Conservation (phyloP, 768 basidiomycete genomes). For the Peribolospora kevripleyi region DNA sequence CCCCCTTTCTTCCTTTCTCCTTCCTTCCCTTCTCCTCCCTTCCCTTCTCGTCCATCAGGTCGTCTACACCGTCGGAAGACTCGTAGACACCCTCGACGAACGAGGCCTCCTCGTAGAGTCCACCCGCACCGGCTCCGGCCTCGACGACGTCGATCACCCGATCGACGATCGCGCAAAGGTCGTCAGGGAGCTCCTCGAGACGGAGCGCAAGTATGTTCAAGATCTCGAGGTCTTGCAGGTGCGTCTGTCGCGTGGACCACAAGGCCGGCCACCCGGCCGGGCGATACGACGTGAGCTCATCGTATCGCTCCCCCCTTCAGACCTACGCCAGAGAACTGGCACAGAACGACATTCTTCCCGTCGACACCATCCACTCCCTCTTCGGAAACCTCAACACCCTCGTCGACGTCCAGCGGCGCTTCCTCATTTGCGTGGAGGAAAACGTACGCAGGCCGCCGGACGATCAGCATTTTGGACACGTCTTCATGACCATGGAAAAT, state of each 20-base stretch:
- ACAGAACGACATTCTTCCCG: slow-evolving; percentile 61
- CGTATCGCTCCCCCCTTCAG: slow-evolving; percentile 21
- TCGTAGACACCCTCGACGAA: slow-evolving; percentile 50
- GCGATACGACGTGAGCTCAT: not conserved
- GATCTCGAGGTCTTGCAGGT: slow-evolving; percentile 96
- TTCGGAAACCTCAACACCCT: slow-evolving; percentile 88
- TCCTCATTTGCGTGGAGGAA: slow-evolving; percentile 69
- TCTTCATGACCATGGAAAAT: slow-evolving; percentile 64
- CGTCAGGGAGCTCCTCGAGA: slow-evolving; percentile 73
- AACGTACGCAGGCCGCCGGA: slow-evolving; percentile 59
- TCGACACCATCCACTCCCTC: slow-evolving; percentile 82
- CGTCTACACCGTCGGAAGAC: slow-evolving; percentile 60
- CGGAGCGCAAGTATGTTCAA: slow-evolving; percentile 91
- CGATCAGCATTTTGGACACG: slow-evolving; percentile 66
- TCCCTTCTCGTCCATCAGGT: slow-evolving; percentile 30
- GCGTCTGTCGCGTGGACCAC: slow-evolving; percentile 13
- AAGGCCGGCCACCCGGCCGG: too few species aligned
- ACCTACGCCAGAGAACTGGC: slow-evolving; percentile 69
- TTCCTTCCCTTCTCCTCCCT: not conserved
- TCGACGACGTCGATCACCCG: slow-evolving; percentile 3
- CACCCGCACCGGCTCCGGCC: not conserved
- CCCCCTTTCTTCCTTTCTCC: not conserved
- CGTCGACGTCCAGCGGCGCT: slow-evolving; percentile 84
- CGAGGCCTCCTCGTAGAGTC: slow-evolving; percentile 35
- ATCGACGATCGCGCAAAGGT: slow-evolving; percentile 11